Evolutionary conservation across 2,329 filamentous ascomycete genomes (phyloP).

Genomic region (Pseudonectria buxi): DNA sequence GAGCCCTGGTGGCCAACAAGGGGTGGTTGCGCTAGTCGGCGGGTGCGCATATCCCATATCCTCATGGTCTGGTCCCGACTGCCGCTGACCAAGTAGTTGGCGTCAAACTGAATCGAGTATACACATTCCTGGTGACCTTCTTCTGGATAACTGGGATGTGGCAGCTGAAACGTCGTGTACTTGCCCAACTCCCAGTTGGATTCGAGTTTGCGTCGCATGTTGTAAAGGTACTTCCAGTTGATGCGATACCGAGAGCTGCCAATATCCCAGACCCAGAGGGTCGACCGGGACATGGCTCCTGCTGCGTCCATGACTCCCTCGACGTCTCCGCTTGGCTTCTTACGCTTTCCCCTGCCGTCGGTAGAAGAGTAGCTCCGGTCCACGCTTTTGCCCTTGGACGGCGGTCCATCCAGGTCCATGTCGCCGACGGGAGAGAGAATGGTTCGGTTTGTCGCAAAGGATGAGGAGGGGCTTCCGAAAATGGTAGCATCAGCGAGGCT

Average conservation of each 20-base stretch:
- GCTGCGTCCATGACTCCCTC: constrained; percentile 26
- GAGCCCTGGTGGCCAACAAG: constrained; percentile 74
- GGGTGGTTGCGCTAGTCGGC: constrained; percentile 67
- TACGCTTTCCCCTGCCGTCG: constrained; percentile 29
- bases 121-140: constrained; percentile 91
- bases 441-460: constrained; percentile 24
- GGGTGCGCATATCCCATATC: constrained; percentile 82
- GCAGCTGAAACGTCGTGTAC: constrained; percentile 82
- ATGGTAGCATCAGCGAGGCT: constrained; percentile 21
- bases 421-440: constrained; percentile 21
- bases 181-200: constrained; percentile 84
- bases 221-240: constrained; percentile 92
- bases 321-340: constrained; percentile 28
- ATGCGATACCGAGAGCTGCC: constrained; percentile 51
- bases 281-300: constrained; percentile 34
- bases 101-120: constrained; percentile 86
- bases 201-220: constrained; percentile 76
- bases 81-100: constrained; percentile 83
- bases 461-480: constrained; percentile 28
- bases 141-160: constrained; percentile 69
- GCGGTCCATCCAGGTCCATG: constrained; percentile 23
- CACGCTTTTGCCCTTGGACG: constrained; percentile 21
- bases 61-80: constrained; percentile 83
- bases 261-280: constrained; percentile 45
- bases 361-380: constrained; percentile 23